A percentile compares a stretch with the other conserved stretches of the same genome.
phyloP scores from a whole-genome alignment of 1,139 yeast genomes.

The Williopsis jadinii region DNA sequence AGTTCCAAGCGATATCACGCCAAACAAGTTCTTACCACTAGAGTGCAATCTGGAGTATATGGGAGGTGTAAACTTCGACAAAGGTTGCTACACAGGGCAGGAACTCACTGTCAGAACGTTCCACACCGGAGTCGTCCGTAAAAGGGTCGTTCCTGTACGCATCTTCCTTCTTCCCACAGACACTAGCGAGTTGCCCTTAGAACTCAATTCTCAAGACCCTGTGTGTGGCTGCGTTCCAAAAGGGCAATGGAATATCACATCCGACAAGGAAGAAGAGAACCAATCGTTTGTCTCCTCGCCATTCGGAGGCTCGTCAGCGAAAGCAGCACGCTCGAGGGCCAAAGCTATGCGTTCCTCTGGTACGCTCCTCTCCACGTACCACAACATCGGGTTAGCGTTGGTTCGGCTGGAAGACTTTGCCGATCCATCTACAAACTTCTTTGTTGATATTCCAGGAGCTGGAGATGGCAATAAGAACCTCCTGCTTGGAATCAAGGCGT shows the following conservation, averaged over 20 bases:
- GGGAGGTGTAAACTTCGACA: slow-evolving; percentile 76
- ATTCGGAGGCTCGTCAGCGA: slow-evolving; percentile 25
- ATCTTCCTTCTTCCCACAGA: slow-evolving; percentile 27
- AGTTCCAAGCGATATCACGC: slow-evolving; percentile 37
- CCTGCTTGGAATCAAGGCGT: slow-evolving; percentile 39
- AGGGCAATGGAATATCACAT: slow-evolving; percentile 14
- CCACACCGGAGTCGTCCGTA: slow-evolving; percentile 76
- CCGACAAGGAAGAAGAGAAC: slow-evolving; percentile 8
- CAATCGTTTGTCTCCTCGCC: slow-evolving; percentile 23
- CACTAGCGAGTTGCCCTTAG: slow-evolving; percentile 9
- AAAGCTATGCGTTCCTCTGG: slow-evolving; percentile 43
- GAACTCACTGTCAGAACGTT: slow-evolving; percentile 87
- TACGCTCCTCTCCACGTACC: slow-evolving; percentile 46
- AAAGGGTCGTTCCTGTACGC: slow-evolving; percentile 71
- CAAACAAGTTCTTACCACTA: slow-evolving; percentile 61
- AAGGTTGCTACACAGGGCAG: slow-evolving; percentile 96
- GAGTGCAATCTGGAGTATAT: slow-evolving; percentile 78
- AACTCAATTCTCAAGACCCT: slow-evolving; percentile 14
- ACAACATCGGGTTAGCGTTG: slow-evolving; percentile 62
- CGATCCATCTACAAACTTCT: slow-evolving; percentile 26
- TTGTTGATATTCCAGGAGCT: slow-evolving; percentile 23
- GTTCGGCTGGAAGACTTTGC: slow-evolving; percentile 34
- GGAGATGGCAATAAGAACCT: slow-evolving; percentile 13
- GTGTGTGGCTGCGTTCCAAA: slow-evolving; percentile 16
- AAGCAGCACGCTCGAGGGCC: slow-evolving; percentile 15